Base-by-base conservation (phyloP, 257 asterid species). In the Penstemon eatonii region DNA sequence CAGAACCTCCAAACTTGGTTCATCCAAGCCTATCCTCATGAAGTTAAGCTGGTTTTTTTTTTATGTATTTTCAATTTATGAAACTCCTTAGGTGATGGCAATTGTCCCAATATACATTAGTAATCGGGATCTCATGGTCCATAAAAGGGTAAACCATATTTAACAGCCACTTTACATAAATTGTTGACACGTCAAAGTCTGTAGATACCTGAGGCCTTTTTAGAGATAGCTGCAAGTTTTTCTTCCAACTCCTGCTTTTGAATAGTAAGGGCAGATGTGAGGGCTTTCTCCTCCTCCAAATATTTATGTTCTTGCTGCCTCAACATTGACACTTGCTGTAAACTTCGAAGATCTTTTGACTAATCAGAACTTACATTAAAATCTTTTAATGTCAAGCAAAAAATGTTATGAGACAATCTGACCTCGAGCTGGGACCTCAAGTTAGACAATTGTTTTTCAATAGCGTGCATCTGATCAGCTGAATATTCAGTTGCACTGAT, bases 401-500 rank as follows among this genome's bases (percentile, higher is more conserved):
- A 61, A 18, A 50, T 44, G 56, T 52, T 25, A 5, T 52, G 64
- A 39, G 71, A 33, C 49, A 70, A 80, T 66, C 81, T 72, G 44
- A 90, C 99, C 96, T 94, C 96, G 56, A 88, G 86, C 83, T 81
- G 90, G 68, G 89, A 79, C 80, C 84, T 93, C 82, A 93, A 76
- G 81, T 61, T 71, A 56, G 88, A 83, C 51, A 91, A 66, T 79
- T 94, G 95, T 57, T 80, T 84, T 80, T 94, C 99, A 88, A 91
- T 75, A 58, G 74, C 85, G 76, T 83, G 96, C 79, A 87, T 65
- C 81, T 83, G 95, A 75, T 94, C 97, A 39, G 77, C 64, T 55
- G 90, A 73, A 83, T 76, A 86, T 52, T 81, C 85, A 50, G 74
- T 64, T 36, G 88, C 69, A 43, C 75, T 71, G 37, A 80, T 53